Conservation (phyloP, 352 stramenopile species). For the Bremia lactucae region DNA sequence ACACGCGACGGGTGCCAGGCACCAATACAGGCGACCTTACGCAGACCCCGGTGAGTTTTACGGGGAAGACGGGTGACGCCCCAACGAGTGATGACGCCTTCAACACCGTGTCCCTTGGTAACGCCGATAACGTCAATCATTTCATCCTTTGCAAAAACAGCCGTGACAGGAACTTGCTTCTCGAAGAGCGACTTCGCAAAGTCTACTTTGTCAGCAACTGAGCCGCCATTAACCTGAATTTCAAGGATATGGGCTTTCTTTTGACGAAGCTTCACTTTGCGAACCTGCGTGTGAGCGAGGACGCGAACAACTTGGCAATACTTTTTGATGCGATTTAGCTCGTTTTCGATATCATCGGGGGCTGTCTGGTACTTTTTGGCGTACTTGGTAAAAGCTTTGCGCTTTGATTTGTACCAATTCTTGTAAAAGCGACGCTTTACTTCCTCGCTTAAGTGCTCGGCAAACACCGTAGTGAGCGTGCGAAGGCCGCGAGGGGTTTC, state of each 20-base stretch:
- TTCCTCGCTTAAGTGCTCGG: conserved; percentile 98
- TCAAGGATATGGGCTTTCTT: conserved; percentile 99
- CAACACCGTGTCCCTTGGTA: conserved; percentile 98
- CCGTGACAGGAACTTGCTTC: conserved; percentile 96
- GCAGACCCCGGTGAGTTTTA: conserved; percentile 99
- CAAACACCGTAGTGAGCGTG: conserved; percentile 98
- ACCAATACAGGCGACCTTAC: conserved; percentile 99
- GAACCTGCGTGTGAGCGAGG: conserved; percentile 98
- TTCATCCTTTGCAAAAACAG: conserved; percentile 95
- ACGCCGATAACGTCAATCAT: conserved; percentile 98
- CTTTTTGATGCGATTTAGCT: conserved; percentile 99
- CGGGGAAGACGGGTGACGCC: conserved; percentile 97
- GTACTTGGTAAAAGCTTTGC: conserved; percentile 99
- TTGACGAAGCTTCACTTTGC: conserved; percentile 98
- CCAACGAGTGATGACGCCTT: conserved; percentile 99
- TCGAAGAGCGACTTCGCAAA: conserved; percentile 99
- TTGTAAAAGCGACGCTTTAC: conserved; percentile 99
- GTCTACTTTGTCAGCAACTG: conserved; percentile 96
- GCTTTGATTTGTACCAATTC: conserved; percentile 99
- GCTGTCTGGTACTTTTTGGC: conserved; percentile 98
- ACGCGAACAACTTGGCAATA: conserved; percentile 99
- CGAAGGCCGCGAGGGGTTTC: conserved; percentile 97
- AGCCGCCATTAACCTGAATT: conserved; percentile 99
- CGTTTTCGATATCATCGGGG: conserved; percentile 88
- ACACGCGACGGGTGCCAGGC: conserved; percentile 99